Evolutionary conservation across 768 basidiomycete species (phyloP).

Genomic region (Tylopilus sp.): DNA sequence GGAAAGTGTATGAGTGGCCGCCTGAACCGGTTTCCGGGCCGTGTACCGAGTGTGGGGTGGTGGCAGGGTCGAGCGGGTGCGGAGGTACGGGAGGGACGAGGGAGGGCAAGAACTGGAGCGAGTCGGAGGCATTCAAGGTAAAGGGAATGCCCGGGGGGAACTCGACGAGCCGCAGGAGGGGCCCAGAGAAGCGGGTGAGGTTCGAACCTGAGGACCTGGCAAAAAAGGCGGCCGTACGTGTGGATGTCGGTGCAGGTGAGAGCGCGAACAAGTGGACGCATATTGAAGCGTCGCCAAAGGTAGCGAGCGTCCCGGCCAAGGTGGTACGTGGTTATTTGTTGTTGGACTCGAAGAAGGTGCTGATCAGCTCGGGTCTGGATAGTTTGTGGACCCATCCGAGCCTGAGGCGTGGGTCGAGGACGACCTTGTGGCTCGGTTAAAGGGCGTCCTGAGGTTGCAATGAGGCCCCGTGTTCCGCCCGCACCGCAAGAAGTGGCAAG

Average conservation of each 20-base stretch:
- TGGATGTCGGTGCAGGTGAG: not conserved
- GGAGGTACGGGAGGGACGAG: not conserved
- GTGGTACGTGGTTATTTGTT: slow-evolving; percentile 5
- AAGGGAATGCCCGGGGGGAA: too few species aligned
- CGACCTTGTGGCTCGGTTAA: slow-evolving; percentile 6
- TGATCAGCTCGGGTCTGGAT: not conserved
- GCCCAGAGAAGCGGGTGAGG: slow-evolving; percentile 5
- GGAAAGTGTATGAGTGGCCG: slow-evolving; percentile 66
- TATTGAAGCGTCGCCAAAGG: not conserved
- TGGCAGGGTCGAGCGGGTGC: not conserved
- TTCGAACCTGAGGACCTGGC: slow-evolving; percentile 4
- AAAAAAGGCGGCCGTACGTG: not conserved
- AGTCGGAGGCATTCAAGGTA: slow-evolving; percentile 2
- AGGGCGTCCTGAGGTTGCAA: not conserved
- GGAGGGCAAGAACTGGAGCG: not conserved
- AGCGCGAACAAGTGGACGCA: not conserved
- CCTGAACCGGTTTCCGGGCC: slow-evolving; percentile 5
- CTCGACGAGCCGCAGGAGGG: too few species aligned
- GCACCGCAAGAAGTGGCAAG: too few species aligned
- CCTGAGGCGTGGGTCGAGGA: slow-evolving; percentile 8
- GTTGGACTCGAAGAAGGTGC: too few species aligned
- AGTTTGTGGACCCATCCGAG: slow-evolving; percentile 7
- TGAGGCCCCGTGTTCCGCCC: too few species aligned
- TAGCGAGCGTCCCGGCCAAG: not conserved
- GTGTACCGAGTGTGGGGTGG: slow-evolving; percentile 7